Evolutionary conservation across 768 basidiomycete genomes (phyloP), one percentile per base, ranked within the genome.

Genomic region (Sarcodon sp.): DNA sequence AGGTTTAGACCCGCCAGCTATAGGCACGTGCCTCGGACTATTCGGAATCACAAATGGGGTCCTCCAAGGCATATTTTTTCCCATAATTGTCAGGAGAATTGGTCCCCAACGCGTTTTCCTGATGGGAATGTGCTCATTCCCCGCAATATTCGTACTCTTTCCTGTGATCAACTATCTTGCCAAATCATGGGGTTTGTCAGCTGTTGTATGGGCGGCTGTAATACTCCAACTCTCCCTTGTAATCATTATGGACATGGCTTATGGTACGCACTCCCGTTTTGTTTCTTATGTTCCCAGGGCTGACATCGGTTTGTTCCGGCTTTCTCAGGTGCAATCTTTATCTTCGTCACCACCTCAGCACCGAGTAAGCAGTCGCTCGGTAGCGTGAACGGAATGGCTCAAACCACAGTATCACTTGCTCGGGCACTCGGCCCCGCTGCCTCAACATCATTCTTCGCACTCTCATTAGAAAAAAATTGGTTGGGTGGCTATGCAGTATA

Each of bases 361-460:
- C 62, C 59, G 1, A 57, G 44, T 32, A 49, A 51, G 35, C 45
- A 51, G 18, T 51, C 70, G 9, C 61, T 82, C 10, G 77, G 73
- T 1, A 64, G 73, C 4, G 66, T 68, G 9, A 77, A 75, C 49
- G 75, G 76, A 6, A 53, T 78, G 34, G 74, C 69, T 1, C 77
- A 81, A 57, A 74, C 73, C 56, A 57, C 69, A 3, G 63, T 63
- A 3, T 75, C 71, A 1, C 61, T 66, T 5, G 64, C 69, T 54
- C 66, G 78, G 34, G 64, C 73, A 0, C 51, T 79, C n/a, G 73
- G 73, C 2, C 78, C 77, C 0, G 64, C 71, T 7, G 54, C 70
- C 13, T 66, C 75, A 1, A 69, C 74, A 1, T 77, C 77, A 0
- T 57, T 79, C 9, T 80, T 75, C 54, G 69, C 77, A 0, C 49